Conservation (phyloP, 306 rosid species). For the Pyrus bretschneideri region DNA sequence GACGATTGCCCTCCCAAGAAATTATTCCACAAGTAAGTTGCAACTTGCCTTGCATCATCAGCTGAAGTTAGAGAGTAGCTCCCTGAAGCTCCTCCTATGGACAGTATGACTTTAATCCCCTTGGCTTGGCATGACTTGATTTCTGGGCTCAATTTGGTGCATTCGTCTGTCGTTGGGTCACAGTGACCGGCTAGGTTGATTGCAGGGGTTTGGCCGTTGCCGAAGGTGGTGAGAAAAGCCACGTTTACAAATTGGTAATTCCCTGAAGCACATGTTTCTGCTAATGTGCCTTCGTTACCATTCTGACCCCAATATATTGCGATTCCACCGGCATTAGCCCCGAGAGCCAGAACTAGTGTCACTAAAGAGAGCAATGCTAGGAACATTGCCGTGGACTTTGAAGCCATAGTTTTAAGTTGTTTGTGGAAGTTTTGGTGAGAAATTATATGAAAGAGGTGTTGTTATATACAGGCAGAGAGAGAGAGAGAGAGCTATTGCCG, state of each 20-base stretch:
- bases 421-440: neutral
- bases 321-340: slow-evolving; percentile 16
- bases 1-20: slow-evolving; percentile 32
- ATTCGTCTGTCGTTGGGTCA: neutral
- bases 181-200: slow-evolving; percentile 35
- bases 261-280: slow-evolving; percentile 24
- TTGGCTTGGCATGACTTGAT: slow-evolving; percentile 25
- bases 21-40: slow-evolving; percentile 21
- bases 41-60: slow-evolving; percentile 24
- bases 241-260: slow-evolving; percentile 23
- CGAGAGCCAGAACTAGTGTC: neutral
- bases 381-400: neutral
- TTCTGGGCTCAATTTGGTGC: slow-evolving; percentile 16
- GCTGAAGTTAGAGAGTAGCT: slow-evolving; percentile 20
- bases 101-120: slow-evolving; percentile 26
- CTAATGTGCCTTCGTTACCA: slow-evolving; percentile 17
- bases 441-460: neutral
- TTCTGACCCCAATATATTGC: slow-evolving; percentile 34
- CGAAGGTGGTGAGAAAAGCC: slow-evolving; percentile 26
- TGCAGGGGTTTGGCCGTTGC: slow-evolving; percentile 10
- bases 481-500: no score
- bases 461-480: neutral
- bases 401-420: neutral
- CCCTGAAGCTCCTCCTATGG: slow-evolving; percentile 28
- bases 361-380: neutral